phyloP scores from a whole-genome alignment of 371 early-diverging fungal genomes.

The Quaeritorhiza haematococci region DNA sequence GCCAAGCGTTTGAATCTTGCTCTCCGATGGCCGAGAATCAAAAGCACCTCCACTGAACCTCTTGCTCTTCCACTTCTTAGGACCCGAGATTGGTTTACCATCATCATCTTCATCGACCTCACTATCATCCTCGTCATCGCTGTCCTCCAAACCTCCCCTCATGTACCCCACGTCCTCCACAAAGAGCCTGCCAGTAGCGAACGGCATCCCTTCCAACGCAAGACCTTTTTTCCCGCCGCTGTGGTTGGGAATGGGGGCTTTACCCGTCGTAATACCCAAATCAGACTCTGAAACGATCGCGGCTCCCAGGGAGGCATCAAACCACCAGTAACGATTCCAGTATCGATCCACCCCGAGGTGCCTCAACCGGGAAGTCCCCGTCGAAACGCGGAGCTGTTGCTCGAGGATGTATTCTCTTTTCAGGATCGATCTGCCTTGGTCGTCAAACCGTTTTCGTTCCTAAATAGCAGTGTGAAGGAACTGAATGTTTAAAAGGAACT shows the following conservation, averaged over 20 bases:
- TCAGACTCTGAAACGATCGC: too few species aligned
- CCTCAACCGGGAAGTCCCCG: conserved; percentile 54
- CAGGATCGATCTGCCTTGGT: conserved; percentile 15
- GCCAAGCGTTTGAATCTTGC: too few species aligned
- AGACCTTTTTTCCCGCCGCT: not conserved
- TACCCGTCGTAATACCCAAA: conserved; percentile 23
- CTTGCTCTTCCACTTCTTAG: conserved; percentile 20
- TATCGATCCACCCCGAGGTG: conserved; percentile 82
- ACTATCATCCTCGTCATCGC: conserved; percentile 5
- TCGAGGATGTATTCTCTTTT: conserved; percentile 26
- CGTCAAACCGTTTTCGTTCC: conserved; percentile 26
- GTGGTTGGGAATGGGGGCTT: conserved; percentile 14
- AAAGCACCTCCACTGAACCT: too few species aligned
- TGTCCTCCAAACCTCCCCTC: not conserved
- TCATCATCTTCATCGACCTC: conserved; percentile 9
- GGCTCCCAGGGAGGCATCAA: conserved; percentile 68
- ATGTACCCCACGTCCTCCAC: conserved; percentile 29
- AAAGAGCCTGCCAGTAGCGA: conserved; percentile 32
- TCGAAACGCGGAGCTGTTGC: conserved; percentile 12
- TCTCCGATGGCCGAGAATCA: too few species aligned
- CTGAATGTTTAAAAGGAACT: not conserved
- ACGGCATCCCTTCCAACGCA: conserved; percentile 8
- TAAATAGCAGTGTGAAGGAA: conserved; percentile 3
- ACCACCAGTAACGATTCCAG: conserved; percentile 78
- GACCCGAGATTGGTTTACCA: conserved; percentile 35